Base-by-base conservation (phyloP, 2,329 filamentous ascomycete genomes). In the Hymenotorrendiella dingleyae region DNA sequence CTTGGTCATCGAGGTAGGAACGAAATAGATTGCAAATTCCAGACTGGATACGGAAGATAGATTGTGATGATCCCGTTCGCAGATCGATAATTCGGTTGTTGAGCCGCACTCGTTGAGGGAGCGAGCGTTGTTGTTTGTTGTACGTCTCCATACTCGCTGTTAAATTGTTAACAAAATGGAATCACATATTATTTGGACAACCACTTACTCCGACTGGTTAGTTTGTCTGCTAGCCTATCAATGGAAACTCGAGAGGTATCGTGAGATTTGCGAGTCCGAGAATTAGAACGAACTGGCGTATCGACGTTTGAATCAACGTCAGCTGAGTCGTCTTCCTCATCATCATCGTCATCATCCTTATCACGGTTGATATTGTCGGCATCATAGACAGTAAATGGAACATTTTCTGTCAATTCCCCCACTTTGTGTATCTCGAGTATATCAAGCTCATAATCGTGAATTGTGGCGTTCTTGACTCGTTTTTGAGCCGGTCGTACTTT, bases 21-120 rank as follows among this genome's bases (percentile, higher is more conserved):
- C 90, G 84, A 73, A 95, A 96, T 20, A 85, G 73, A 55, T 84
- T 84, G 54, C 84, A 82, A 43, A 95, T 79, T 20, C 80, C 82
- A 4, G 88, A 84, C 53, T 93, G 86, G 36, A 95, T 80, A 46
- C 87, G 84, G 72, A 95, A 94, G 50, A 95, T 84, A 24, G 84
- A 80, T 62, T 95, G 89, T 36, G 89, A 88, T 1, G 86, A 78
- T 0, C 86, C 84, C n/a, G 90, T 90, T 36, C 90, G 78, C 39
- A 95, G 70, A 64, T 91, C 90, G 34, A 94, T 77, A 46, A 95
- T 78, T 39, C 90, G 82, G 62, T 90, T 89, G 43, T 75, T 72
- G 53, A 89, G 71, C 46, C 90, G 84, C 28, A 85, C 84, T 44
- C 58, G 44, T 34, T 54, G 56, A 20, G 55, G 56, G 4, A 61